These are phyloP conservation scores for Ehretia macrophylla DNA, from an alignment of 257 asterid genomes.

Conservation along the genomic window DNA sequence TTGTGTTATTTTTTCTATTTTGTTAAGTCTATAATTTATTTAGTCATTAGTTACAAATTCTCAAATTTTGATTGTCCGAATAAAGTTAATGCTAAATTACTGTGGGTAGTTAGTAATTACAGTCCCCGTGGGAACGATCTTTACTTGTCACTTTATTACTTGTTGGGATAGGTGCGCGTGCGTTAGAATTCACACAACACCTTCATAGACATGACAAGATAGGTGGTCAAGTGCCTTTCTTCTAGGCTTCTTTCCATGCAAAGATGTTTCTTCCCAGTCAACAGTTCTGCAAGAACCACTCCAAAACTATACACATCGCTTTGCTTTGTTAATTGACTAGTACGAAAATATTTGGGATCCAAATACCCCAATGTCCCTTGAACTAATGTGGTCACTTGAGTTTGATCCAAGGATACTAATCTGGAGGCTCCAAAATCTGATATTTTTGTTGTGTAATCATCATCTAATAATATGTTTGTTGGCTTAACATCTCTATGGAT, in stretches of 20 bases:
- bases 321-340: conserved; percentile 64
- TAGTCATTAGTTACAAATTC: too few relatives aligned
- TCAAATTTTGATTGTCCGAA: too few relatives aligned
- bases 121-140: too few relatives aligned
- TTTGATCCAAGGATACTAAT: conserved; percentile 52
- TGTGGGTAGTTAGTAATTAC: too few relatives aligned
- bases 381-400: conserved; percentile 62
- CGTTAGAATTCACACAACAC: too few relatives aligned
- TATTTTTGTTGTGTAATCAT: conserved; percentile 53
- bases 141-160: too few relatives aligned
- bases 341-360: conserved; percentile 73
- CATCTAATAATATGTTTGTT: conserved; percentile 62
- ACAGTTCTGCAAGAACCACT: conserved; percentile 64
- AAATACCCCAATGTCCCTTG: conserved; percentile 77
- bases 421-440: conserved; percentile 88
- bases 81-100: too few relatives aligned
- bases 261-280: conserved; percentile 62
- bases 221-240: conserved; percentile 44
- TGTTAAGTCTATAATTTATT: too few relatives aligned
- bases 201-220: conserved; percentile 34
- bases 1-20: too few relatives aligned
- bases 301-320: conserved; percentile 85
- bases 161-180: too few relatives aligned
- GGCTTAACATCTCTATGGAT: conserved; percentile 80
- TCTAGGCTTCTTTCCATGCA: conserved; percentile 39